A percentile compares a stretch with the other conserved stretches of the same genome.
phyloP scores from a whole-genome alignment of 495 filamentous ascomycete genomes.

The Lophiotrema nucula region DNA sequence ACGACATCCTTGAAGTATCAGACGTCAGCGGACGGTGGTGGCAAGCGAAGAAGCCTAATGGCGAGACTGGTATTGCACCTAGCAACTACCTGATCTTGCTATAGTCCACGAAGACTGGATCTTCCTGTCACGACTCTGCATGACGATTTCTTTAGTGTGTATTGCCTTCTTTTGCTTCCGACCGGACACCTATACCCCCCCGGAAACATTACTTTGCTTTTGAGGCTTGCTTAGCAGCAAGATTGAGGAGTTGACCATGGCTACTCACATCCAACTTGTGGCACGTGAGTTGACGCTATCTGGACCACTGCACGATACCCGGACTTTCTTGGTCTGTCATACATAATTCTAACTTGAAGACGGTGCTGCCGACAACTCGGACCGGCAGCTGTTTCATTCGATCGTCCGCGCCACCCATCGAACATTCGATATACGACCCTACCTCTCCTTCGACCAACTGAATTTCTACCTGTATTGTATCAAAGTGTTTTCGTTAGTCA shows the following conservation, averaged over 20 bases:
- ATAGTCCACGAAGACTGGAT: slow-evolving; percentile 47
- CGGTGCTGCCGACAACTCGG: too few species aligned
- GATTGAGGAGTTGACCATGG: slow-evolving; percentile 2
- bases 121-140: slow-evolving; percentile 25
- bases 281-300: background rate
- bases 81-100: slow-evolving; percentile 97
- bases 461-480: too few species aligned
- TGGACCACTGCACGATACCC: slow-evolving; percentile 19
- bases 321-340: slow-evolving; percentile 14
- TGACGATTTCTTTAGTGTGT: slow-evolving; percentile 17
- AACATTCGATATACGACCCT: too few species aligned
- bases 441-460: too few species aligned
- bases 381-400: too few species aligned
- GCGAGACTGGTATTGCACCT: slow-evolving; percentile 94
- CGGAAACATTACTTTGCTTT: background rate
- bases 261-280: background rate
- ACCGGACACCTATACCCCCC: background rate
- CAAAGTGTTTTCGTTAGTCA: too few species aligned
- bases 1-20: slow-evolving; percentile 94
- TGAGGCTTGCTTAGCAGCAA: slow-evolving; percentile 11
- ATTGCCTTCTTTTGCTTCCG: slow-evolving; percentile 18
- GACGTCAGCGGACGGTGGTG: slow-evolving; percentile 98
- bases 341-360: slow-evolving; percentile 12
- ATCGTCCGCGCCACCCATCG: too few species aligned
- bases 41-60: slow-evolving; percentile 93